phyloP scores from a whole-genome alignment of 495 filamentous ascomycete species.

The Delitschia confertaspora region DNA sequence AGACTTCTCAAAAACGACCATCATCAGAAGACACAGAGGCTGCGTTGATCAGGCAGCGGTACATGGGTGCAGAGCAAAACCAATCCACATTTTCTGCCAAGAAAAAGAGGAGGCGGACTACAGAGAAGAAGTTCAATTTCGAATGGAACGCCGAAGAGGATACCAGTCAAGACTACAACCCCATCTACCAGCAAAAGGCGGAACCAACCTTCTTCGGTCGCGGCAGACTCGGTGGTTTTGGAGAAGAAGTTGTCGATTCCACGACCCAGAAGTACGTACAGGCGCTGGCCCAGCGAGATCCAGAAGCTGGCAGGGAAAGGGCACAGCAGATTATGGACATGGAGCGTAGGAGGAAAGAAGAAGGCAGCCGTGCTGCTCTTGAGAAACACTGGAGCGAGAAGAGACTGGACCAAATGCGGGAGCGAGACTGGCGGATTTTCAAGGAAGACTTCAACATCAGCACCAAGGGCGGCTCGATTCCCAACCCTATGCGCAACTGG shows the following conservation, averaged over 20 bases:
- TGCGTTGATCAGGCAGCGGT: conserved; percentile 66
- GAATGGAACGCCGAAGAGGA: conserved; percentile 97
- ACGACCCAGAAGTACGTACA: conserved; percentile 66
- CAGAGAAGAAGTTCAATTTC: conserved; percentile 97
- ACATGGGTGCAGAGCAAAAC: conserved; percentile 87
- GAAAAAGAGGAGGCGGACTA: conserved; percentile 89
- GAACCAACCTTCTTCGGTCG: conserved; percentile 73
- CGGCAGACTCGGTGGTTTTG: conserved; percentile 73
- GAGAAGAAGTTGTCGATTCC: conserved; percentile 64
- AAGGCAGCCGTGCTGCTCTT: conserved; percentile 57
- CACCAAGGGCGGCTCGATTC: conserved; percentile 83
- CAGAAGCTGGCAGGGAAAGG: conserved; percentile 65
- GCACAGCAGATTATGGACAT: conserved; percentile 80
- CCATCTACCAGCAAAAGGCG: conserved; percentile 67
- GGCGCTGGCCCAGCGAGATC: conserved; percentile 69
- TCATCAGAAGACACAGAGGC: conserved; percentile 69
- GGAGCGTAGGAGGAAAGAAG: conserved; percentile 71
- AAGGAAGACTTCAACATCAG: conserved; percentile 98
- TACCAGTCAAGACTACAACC: conserved; percentile 83
- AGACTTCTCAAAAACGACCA: conserved; percentile 41
- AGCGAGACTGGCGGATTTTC: conserved; percentile 98
- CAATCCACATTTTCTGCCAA: conserved; percentile 87
- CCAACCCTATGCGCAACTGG: conserved; percentile 96
- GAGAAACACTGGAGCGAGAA: conserved; percentile 99
- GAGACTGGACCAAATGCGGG: conserved; percentile 88